phyloP scores from a whole-genome alignment of 139 green algal genomes.

The Tetratostichococcus sp. region DNA sequence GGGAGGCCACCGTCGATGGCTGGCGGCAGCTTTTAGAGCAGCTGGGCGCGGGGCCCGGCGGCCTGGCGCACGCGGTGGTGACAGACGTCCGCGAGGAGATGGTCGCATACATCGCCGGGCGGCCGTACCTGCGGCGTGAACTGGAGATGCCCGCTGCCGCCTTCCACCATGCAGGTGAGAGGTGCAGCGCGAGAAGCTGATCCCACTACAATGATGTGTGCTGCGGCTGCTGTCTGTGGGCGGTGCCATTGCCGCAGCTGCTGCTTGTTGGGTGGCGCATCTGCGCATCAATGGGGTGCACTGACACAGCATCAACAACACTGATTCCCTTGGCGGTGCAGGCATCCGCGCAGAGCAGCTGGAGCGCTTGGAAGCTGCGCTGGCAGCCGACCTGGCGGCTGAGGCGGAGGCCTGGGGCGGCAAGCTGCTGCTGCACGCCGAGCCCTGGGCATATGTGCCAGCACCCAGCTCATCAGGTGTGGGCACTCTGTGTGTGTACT shows the following conservation, averaged over 20 bases:
- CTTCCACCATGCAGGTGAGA: slow-evolving; percentile 77
- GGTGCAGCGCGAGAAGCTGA: too few relatives aligned
- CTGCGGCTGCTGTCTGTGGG: not conserved
- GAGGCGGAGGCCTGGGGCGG: slow-evolving; percentile 63
- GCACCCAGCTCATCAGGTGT: not conserved
- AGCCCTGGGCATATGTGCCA: slow-evolving; percentile 12
- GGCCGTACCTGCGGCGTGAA: slow-evolving; percentile 76
- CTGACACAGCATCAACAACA: too few relatives aligned
- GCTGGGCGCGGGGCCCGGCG: slow-evolving; percentile 45
- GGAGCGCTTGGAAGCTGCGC: slow-evolving; percentile 44
- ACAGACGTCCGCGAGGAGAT: slow-evolving; percentile 88
- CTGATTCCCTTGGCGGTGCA: not conserved
- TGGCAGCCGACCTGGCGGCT: slow-evolving; percentile 39
- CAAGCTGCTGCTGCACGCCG: slow-evolving; percentile 71
- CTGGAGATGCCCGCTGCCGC: slow-evolving; percentile 80
- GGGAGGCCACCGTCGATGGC: slow-evolving; percentile 35
- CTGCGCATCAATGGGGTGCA: too few relatives aligned
- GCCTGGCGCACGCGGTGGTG: slow-evolving; percentile 57
- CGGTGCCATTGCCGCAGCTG: not conserved
- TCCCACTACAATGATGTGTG: too few relatives aligned
- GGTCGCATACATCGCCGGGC: slow-evolving; percentile 76
- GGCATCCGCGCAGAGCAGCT: slow-evolving; percentile 65
- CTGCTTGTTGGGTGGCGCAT: too few relatives aligned
- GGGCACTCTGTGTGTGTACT: too few relatives aligned
- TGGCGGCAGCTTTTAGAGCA: slow-evolving; percentile 53